These are phyloP conservation scores for Geotrichum candidum DNA, from an alignment of 1,139 yeast species.

Conservation along the genomic window DNA sequence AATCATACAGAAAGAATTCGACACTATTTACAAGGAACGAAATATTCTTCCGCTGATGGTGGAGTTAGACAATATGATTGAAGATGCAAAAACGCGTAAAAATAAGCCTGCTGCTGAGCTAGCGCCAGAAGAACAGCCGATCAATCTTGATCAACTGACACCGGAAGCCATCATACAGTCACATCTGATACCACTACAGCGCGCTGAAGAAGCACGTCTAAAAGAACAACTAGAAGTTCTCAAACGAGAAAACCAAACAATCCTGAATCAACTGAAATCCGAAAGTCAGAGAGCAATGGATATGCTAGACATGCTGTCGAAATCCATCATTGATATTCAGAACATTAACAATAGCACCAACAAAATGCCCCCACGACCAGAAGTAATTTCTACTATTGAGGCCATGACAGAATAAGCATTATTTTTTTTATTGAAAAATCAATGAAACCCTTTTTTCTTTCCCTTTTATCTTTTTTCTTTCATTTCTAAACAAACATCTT, in stretches of 20 bases:
- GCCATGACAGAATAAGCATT: not conserved
- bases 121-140: conserved; percentile 21
- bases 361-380: conserved; percentile 1
- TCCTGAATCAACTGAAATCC: not conserved
- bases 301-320: conserved; percentile 1
- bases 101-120: conserved; percentile 14
- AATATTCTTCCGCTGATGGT: conserved; percentile 51
- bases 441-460: not conserved
- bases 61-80: conserved; percentile 60
- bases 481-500: not conserved
- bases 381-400: not conserved
- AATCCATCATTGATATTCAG: conserved; percentile 1
- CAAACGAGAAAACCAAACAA: conserved; percentile 1
- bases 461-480: not conserved
- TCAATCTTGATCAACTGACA: conserved; percentile 28
- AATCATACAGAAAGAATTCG: conserved; percentile 46
- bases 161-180: conserved; percentile 32
- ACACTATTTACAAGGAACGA: conserved; percentile 59
- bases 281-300: conserved; percentile 4
- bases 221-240: not conserved
- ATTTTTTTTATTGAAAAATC: not conserved
- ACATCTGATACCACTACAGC: conserved; percentile 28
- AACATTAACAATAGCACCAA: conserved; percentile 2
- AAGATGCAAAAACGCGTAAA: conserved; percentile 43
- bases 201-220: conserved; percentile 7